Conservation (phyloP, 768 basidiomycete genomes). For the Chiua virens region DNA sequence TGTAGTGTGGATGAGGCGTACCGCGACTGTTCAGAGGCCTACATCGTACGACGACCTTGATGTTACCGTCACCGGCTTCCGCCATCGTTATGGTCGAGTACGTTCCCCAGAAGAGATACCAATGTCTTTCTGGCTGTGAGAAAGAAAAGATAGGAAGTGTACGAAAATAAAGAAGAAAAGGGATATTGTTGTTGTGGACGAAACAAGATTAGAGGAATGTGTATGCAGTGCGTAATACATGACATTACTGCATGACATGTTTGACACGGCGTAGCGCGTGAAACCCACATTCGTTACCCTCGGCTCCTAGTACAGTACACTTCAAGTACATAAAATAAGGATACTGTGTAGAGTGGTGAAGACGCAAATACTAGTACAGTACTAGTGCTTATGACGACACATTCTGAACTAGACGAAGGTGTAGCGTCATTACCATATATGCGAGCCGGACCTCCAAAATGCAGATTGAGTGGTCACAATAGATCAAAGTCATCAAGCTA, state of each 20-base stretch:
- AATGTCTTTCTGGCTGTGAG: conserved; percentile 9
- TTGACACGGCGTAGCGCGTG: conserved; percentile 22
- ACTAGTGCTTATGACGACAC: neutral
- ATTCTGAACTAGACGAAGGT: no score
- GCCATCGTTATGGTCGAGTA: conserved; percentile 48
- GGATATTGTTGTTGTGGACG: conserved; percentile 3
- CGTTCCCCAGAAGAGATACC: conserved; percentile 10
- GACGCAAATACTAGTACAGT: neutral
- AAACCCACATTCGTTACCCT: conserved; percentile 9
- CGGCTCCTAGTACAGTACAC: conserved; percentile 1
- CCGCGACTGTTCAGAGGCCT: conserved; percentile 94
- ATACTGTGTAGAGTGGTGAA: neutral
- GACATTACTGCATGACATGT: conserved; percentile 6
- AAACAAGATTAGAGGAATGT: conserved; percentile 2
- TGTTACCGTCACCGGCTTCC: conserved; percentile 82
- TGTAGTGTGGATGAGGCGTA: conserved; percentile 38
- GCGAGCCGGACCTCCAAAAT: no score
- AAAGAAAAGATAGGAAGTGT: conserved; percentile 11
- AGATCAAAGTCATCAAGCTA: conserved; percentile 96
- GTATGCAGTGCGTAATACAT: conserved; percentile 4
- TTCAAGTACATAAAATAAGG: neutral
- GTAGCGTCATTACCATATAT: no score
- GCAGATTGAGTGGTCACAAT: conserved; percentile 41
- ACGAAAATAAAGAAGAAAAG: conserved; percentile 2
- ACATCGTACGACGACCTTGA: conserved; percentile 94